Conservation (phyloP, 1,284 basidiomycete species). For the Boletus chippewaensis region DNA sequence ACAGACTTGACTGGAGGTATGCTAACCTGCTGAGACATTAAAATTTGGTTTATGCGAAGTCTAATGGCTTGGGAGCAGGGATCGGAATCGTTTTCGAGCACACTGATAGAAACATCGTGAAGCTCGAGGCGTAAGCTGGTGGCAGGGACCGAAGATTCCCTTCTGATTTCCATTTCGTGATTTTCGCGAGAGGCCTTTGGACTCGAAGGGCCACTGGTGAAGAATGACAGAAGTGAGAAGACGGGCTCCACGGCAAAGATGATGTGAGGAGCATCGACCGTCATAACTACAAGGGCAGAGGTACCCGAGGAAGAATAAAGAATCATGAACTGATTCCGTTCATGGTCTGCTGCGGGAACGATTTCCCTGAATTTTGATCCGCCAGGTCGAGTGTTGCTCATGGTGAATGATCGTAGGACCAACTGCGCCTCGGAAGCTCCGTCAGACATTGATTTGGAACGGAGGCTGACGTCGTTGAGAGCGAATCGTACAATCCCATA, state of each 20-base stretch:
- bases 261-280: constrained; percentile 89
- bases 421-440: constrained; percentile 84
- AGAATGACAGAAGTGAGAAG: constrained; percentile 84
- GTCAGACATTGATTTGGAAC: constrained; percentile 81
- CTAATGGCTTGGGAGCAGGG: constrained; percentile 84
- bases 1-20: background rate
- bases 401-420: constrained; percentile 84
- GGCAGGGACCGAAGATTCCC: constrained; percentile 22
- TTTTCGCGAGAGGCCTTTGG: constrained; percentile 21
- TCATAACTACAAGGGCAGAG: constrained; percentile 73
- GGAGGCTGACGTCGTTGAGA: constrained; percentile 73
- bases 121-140: constrained; percentile 81
- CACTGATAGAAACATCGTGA: constrained; percentile 85
- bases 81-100: constrained; percentile 83
- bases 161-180: constrained; percentile 12
- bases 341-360: constrained; percentile 85
- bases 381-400: constrained; percentile 83
- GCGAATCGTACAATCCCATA: constrained; percentile 86
- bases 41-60: constrained; percentile 76
- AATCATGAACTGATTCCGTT: constrained; percentile 93
- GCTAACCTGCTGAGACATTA: constrained; percentile 85
- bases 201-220: constrained; percentile 55
- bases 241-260: constrained; percentile 94
- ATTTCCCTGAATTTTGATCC: constrained; percentile 90
- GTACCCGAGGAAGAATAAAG: constrained; percentile 77